Evolutionary conservation across 345 rosid genomes (phyloP), one percentile per base, ranked within the genome.

Genomic region (Acer negundo): DNA sequence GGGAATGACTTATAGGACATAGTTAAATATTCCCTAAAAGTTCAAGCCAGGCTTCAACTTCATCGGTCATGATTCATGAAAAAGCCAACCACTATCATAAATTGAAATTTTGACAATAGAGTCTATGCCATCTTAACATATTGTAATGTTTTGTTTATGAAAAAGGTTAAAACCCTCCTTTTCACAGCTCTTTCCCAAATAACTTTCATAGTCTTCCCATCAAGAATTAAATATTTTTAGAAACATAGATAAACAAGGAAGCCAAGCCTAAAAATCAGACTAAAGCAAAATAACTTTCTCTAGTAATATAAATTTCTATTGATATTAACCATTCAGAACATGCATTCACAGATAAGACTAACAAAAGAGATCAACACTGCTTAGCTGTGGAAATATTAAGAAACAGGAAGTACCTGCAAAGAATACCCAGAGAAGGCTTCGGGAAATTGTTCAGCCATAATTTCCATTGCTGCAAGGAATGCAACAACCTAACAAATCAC

Each of bases 401-500:
- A 24, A 67, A 55, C 38, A 55, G n/a, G 58, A 80, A 31, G 24
- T 80, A 96, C 97, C 88, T 94, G 87, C 58, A 96, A 83, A 17
- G 92, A 88, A 80, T 94, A 96, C 67, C 99, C 98, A 79, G 97
- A 85, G 75, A 96, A 96, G 76, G 98, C 97, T 70, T 95, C 98
- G 1, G 99, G 99, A 87, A 92, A 96, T 78, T 91, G 94, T 82
- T 94, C 93, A 31, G 98, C 97, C 97, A 96, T 92, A 56, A 91
- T 92, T 74, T 94, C 98, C 98, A 96, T 92, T 0, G 98, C 99
- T 7, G 98, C 98, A 67, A 92, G 98, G 82, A 96, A 94, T 65
- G 98, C 97, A 72, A 96, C 99, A 56, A 94, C 99, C 98, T 95
- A 78, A 26, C 74, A 77, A 51, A 87, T 49, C 55, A 46, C 64